phyloP scores from a whole-genome alignment of 1,284 basidiomycete genomes.

The Dichomitus squalens region DNA sequence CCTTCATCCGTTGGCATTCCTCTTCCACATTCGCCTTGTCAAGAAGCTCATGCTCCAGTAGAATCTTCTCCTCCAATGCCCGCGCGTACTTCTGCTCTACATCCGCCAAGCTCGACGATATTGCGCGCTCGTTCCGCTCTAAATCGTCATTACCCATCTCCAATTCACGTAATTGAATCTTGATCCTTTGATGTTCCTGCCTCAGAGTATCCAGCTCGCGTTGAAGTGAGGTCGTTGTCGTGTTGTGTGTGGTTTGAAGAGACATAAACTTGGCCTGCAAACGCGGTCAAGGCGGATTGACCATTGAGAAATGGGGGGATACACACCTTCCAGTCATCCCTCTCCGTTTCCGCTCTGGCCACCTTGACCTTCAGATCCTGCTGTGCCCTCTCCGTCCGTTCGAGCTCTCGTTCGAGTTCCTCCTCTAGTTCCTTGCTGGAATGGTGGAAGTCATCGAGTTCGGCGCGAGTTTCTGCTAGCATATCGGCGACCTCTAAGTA shows the following conservation, averaged over 20 bases:
- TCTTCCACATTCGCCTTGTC: conserved; percentile 91
- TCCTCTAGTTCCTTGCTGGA: conserved; percentile 93
- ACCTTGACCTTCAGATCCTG: conserved; percentile 80
- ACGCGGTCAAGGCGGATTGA: conserved; percentile 10
- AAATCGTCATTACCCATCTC: conserved; percentile 97
- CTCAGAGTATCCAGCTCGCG: conserved; percentile 85
- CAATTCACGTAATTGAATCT: conserved; percentile 83
- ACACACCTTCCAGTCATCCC: conserved; percentile 90
- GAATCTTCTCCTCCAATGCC: conserved; percentile 94
- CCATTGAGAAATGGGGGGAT: not conserved
- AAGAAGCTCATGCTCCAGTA: conserved; percentile 95
- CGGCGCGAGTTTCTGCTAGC: conserved; percentile 81
- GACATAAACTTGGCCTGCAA: conserved; percentile 83
- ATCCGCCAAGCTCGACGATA: conserved; percentile 89
- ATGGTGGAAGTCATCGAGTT: conserved; percentile 90
- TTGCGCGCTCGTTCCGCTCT: conserved; percentile 89
- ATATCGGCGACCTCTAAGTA: conserved; percentile 86
- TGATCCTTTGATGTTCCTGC: conserved; percentile 79
- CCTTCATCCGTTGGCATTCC: conserved; percentile 89
- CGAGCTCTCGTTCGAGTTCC: conserved; percentile 88
- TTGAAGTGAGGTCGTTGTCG: conserved; percentile 83
- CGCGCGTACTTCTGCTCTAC: conserved; percentile 90
- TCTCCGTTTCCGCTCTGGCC: conserved; percentile 74
- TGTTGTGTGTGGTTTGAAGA: conserved; percentile 88
- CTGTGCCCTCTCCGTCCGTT: conserved; percentile 85